Conservation (phyloP, 345 rosid species). For the Moringa oleifera region DNA sequence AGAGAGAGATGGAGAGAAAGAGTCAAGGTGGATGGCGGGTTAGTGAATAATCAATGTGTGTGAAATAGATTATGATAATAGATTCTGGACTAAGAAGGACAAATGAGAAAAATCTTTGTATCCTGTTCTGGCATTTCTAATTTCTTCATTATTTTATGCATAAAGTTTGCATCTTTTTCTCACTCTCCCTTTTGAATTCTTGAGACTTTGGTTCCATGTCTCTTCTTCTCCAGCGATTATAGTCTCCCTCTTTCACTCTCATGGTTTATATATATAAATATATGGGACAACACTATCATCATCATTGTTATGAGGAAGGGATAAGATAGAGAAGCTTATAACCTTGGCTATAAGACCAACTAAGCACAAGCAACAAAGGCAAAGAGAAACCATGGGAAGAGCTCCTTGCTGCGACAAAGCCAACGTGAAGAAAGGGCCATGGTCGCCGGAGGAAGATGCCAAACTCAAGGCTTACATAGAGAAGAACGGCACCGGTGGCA, state of each 20-base stretch:
- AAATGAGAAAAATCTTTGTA: conserved; percentile 43
- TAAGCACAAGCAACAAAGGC: neutral
- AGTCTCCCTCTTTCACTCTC: conserved; percentile 18
- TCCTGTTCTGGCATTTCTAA: conserved; percentile 38
- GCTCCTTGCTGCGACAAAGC: conserved; percentile 93
- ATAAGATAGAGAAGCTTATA: neutral
- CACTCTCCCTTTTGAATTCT: conserved; percentile 21
- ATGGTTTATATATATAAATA: conserved; percentile 5
- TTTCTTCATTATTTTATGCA: conserved; percentile 29
- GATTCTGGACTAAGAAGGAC: conserved; percentile 28
- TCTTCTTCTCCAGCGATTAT: conserved; percentile 66
- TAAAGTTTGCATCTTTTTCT: conserved; percentile 25
- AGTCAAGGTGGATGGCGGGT: conserved; percentile 24
- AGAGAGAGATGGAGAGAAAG: conserved; percentile 10
- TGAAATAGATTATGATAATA: no score
- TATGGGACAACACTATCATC: no score
- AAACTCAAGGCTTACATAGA: conserved; percentile 69
- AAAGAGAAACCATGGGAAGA: conserved; percentile 56
- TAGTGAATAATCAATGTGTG: no score
- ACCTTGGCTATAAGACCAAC: conserved; percentile 6
- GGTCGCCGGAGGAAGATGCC: conserved; percentile 93
- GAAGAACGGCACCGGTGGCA: conserved; percentile 68
- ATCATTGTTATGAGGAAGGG: conserved; percentile 22
- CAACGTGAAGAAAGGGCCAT: conserved; percentile 83
- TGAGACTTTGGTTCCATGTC: no score